Conservation (phyloP, 2,329 filamentous ascomycete species). For the Epichloe festucae region DNA sequence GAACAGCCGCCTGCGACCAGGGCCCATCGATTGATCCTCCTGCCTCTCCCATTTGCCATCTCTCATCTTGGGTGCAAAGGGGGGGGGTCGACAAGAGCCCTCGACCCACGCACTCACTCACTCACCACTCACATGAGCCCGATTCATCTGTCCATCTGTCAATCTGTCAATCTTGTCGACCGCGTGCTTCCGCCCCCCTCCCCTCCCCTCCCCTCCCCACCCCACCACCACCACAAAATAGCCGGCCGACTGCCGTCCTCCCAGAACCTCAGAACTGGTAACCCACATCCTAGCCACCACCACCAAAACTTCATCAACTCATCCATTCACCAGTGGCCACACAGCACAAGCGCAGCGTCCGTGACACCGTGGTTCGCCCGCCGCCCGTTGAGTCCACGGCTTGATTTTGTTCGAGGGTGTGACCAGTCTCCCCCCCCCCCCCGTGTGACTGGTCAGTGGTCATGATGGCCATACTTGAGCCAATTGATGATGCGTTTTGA, state of each 20-base stretch:
- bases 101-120: too few relatives aligned
- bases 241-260: neutral
- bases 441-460: neutral
- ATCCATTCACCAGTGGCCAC: neutral
- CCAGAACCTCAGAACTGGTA: conserved; percentile 3
- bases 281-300: neutral
- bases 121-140: too few relatives aligned
- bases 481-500: neutral
- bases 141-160: too few relatives aligned
- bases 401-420: neutral
- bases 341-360: neutral
- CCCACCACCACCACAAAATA: neutral
- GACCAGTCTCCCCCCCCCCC: neutral
- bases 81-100: too few relatives aligned
- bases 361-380: too few relatives aligned
- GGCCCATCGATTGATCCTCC: too few relatives aligned
- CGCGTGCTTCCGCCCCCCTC: neutral
- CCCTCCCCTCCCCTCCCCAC: too few relatives aligned
- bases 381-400: too few relatives aligned
- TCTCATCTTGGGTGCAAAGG: too few relatives aligned
- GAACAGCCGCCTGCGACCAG: neutral
- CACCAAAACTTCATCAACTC: neutral
- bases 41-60: too few relatives aligned
- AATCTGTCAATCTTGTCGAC: too few relatives aligned
- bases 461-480: neutral